phyloP scores from a whole-genome alignment of 2,329 filamentous ascomycete genomes.

The Cercospora sp. region DNA sequence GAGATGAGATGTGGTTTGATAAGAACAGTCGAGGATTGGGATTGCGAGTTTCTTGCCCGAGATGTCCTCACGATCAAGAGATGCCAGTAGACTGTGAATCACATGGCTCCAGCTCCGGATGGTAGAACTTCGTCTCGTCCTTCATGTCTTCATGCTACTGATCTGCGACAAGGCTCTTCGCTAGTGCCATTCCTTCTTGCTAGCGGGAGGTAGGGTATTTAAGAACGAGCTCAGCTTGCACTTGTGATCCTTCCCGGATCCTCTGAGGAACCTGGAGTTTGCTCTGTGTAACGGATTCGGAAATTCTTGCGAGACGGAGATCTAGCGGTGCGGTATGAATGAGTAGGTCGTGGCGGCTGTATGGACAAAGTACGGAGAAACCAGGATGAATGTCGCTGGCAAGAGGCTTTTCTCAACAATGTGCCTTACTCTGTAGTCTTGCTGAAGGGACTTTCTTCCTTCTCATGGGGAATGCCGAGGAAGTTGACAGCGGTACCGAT shows the following conservation, averaged over 20 bases:
- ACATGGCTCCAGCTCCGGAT: neutral
- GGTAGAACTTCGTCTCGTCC: neutral
- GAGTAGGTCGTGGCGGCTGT: neutral
- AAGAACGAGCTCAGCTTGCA: neutral
- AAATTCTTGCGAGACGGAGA: neutral
- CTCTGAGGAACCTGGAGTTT: neutral
- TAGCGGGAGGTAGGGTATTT: neutral
- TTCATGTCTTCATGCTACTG: neutral
- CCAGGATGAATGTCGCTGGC: neutral
- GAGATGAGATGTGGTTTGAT: neutral
- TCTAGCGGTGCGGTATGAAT: neutral
- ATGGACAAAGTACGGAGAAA: neutral
- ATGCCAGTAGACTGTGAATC: too few relatives aligned
- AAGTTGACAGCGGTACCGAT: neutral
- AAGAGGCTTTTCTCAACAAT: neutral
- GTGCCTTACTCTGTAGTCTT: neutral
- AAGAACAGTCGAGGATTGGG: too few relatives aligned
- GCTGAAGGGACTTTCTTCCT: neutral
- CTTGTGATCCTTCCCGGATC: neutral
- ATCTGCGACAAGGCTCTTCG: neutral
- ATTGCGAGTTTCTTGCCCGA: too few relatives aligned
- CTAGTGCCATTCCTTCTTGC: neutral
- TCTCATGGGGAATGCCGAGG: neutral
- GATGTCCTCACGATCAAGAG: too few relatives aligned
- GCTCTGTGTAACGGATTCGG: neutral